These are phyloP conservation scores for Dactylonectria macrodidyma DNA, from an alignment of 2,329 filamentous ascomycete genomes.

Conservation along the genomic window DNA sequence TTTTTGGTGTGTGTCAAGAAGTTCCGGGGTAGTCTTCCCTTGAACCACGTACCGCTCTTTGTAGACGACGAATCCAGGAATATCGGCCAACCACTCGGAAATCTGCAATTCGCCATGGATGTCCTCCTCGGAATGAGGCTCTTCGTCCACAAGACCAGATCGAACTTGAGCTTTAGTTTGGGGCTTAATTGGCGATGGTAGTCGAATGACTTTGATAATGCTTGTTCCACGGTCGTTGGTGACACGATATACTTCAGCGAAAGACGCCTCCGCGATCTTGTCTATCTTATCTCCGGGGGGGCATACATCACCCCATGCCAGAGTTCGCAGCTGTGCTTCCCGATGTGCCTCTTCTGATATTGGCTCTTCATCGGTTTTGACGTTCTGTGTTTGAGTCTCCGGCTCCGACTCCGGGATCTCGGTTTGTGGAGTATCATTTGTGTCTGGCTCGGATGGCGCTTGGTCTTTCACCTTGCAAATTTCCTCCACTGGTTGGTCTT, in stretches of 20 bases:
- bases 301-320: slow-evolving; percentile 73
- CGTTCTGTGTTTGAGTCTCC: slow-evolving; percentile 4
- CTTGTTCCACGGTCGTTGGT: slow-evolving; percentile 72
- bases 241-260: slow-evolving; percentile 76
- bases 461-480: slow-evolving; percentile 18
- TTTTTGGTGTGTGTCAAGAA: slow-evolving; percentile 72
- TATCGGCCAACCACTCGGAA: slow-evolving; percentile 74
- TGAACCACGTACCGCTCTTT: slow-evolving; percentile 74
- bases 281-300: slow-evolving; percentile 66
- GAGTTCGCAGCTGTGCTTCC: slow-evolving; percentile 55
- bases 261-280: slow-evolving; percentile 78
- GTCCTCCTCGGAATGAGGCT: slow-evolving; percentile 68
- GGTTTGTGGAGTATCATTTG: slow-evolving; percentile 9
- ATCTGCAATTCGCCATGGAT: slow-evolving; percentile 73
- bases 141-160: slow-evolving; percentile 70
- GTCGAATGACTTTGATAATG: slow-evolving; percentile 76
- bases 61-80: slow-evolving; percentile 76
- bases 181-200: slow-evolving; percentile 70
- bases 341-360: slow-evolving; percentile 31
- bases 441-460: background rate
- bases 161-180: slow-evolving; percentile 71
- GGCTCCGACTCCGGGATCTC: slow-evolving; percentile 16
- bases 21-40: slow-evolving; percentile 66
- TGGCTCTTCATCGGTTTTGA: slow-evolving; percentile 10
- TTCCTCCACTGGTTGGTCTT: slow-evolving; percentile 32